Base-by-base conservation (phyloP, 371 early-diverging fungal species). In the Parasitella parasitica region DNA sequence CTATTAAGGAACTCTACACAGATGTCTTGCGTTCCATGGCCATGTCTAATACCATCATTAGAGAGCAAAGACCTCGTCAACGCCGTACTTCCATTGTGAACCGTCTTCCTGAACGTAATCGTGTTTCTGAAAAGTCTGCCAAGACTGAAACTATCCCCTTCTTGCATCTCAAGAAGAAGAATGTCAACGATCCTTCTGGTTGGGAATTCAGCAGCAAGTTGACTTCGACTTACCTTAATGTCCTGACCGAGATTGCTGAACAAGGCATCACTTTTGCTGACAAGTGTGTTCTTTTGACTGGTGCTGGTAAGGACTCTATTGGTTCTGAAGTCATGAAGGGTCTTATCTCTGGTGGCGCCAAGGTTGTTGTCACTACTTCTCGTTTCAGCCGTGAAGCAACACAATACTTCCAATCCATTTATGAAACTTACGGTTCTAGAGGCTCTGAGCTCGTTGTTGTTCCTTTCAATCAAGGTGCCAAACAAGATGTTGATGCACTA, bases 401-500 rank as follows among this genome's bases (percentile, higher is more conserved):
- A 39, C 90, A 89, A 75, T 95, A 93, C 81, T 97, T 92, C 89
- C 94, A 93, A 70, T 69, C 76, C 41, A 88, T 95, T 72, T 97
- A 93, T 80, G 90, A 93, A 68, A 76, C 80, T 26, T 86, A 88
- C 67, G 98, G 98, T 22, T 89, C 96, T 41, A 91, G 91, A 76
- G 95, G 94, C 34, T 87, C 93, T 4, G 83, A 88, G 46, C 82
- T 97, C 46, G 81, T 96, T 20, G 91, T 97, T n/a, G 93, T 97
- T 37, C 98, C 98, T 26, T 97, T 94, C 86, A 97, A 97, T 77
- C 95, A 92, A 64, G 97, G 89, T 51, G 94, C 96, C 16, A 84
- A 88, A 72, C 85, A 86, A 65, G 98, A 97, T 77, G 86, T 91
- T 20, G 81, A 86, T 57, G 79, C 84, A 20, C 75, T 97, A 8